Conservation (phyloP, 1,139 yeast species). For the Suhomyces maxii region DNA sequence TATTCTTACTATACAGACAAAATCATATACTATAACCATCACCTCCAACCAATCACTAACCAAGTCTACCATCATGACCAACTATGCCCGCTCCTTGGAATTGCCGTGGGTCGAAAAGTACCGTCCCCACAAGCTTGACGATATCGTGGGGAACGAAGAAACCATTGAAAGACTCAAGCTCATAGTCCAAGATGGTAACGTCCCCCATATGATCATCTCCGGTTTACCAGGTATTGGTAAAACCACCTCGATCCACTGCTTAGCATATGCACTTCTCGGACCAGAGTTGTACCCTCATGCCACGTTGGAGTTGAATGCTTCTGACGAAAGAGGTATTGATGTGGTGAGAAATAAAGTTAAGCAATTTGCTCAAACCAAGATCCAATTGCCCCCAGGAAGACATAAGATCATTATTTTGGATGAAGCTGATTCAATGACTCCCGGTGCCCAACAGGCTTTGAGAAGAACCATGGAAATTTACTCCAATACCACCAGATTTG, state of each 20-base stretch:
- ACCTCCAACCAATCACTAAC: not conserved
- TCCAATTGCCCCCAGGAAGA: conserved; percentile 48
- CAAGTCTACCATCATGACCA: conserved; percentile 15
- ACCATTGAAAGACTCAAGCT: conserved; percentile 81
- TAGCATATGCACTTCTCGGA: conserved; percentile 83
- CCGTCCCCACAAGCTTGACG: conserved; percentile 75
- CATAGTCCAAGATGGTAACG: conserved; percentile 89
- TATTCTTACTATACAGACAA: no score
- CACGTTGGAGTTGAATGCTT: conserved; percentile 72
- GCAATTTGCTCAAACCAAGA: conserved; percentile 75
- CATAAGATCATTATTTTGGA: conserved; percentile 90
- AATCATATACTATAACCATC: not conserved
- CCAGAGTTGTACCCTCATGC: conserved; percentile 70
- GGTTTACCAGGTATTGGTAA: conserved; percentile 98
- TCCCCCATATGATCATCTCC: conserved; percentile 93
- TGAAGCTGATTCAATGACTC: conserved; percentile 98
- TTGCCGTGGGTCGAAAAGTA: conserved; percentile 90
- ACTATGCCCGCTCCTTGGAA: conserved; percentile 32
- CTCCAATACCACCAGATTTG: conserved; percentile 92
- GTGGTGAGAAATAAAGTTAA: conserved; percentile 50
- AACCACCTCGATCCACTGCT: conserved; percentile 89
- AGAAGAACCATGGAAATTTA: conserved; percentile 97
- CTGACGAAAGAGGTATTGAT: conserved; percentile 52
- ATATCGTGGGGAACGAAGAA: conserved; percentile 91
- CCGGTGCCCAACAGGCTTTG: conserved; percentile 97